Evolutionary conservation across 148 eudicot genomes (phyloP).

Genomic region (Silene uniflora): DNA sequence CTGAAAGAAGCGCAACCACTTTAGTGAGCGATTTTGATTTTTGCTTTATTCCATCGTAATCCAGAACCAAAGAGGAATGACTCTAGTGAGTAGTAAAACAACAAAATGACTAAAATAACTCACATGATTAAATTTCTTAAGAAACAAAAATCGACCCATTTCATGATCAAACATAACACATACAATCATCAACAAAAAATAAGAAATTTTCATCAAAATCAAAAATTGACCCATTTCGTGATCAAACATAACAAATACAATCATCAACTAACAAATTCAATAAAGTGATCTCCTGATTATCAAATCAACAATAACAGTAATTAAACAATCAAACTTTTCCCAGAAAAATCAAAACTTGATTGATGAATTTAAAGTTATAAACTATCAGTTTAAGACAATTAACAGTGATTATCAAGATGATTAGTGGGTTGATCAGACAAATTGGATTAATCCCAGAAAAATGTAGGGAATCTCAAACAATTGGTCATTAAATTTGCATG

Average conservation of each 20-base stretch:
- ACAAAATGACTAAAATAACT: not conserved
- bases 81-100: too few species aligned
- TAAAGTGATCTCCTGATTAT: slow-evolving; percentile 9
- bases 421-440: not conserved
- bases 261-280: slow-evolving; percentile 8
- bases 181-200: not conserved
- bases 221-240: not conserved
- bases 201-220: too few species aligned
- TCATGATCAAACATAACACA: slow-evolving; percentile 16
- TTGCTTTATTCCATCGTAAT: too few species aligned
- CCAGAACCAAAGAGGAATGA: too few species aligned
- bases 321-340: slow-evolving; percentile 5
- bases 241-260: slow-evolving; percentile 13
- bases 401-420: slow-evolving; percentile 4
- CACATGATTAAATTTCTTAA: not conserved
- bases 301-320: not conserved
- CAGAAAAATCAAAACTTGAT: slow-evolving; percentile 19
- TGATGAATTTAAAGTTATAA: not conserved
- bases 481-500: not conserved
- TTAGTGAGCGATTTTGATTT: too few species aligned
- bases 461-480: not conserved
- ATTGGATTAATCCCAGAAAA: not conserved
- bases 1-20: too few species aligned
- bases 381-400: not conserved
- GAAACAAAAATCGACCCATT: not conserved